Percentiles rank a stretch among this genome's conserved stretches.
Evolutionary conservation across 176 grass and related monocot genomes (phyloP).

Genomic region (Coix lacrymajobi): DNA sequence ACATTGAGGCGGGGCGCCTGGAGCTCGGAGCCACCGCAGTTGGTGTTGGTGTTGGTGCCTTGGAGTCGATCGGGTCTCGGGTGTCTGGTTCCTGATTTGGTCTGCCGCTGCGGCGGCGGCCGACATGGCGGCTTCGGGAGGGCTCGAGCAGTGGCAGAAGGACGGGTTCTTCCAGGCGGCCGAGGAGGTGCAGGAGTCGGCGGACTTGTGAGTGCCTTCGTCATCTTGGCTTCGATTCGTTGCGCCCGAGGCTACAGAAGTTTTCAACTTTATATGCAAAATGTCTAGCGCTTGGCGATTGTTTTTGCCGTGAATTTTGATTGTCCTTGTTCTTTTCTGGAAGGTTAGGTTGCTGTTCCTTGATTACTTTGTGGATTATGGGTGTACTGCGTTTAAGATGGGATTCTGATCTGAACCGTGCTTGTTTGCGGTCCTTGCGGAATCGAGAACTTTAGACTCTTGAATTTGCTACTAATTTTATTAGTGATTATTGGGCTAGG

Average conservation of each 20-base stretch:
- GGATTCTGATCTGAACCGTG: not conserved
- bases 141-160: slow-evolving; percentile 87
- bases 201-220: slow-evolving; percentile 57
- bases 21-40: not conserved
- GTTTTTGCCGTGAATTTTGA: not conserved
- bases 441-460: not conserved
- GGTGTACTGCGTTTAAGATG: not conserved
- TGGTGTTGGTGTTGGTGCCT: not conserved
- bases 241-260: not conserved
- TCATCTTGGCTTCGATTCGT: not conserved
- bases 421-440: not conserved
- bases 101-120: not conserved
- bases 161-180: slow-evolving; percentile 79
- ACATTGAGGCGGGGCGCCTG: not conserved
- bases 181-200: slow-evolving; percentile 86
- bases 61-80: not conserved
- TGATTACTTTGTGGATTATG: not conserved
- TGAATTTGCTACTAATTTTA: not conserved
- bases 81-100: slow-evolving; percentile 9
- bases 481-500: not conserved
- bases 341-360: not conserved
- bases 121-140: slow-evolving; percentile 52
- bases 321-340: not conserved
- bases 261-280: not conserved
- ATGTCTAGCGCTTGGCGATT: not conserved